These are phyloP conservation scores for Scenedesmus sp. DNA, from an alignment of 163 green algal genomes.

Conservation along the genomic window DNA sequence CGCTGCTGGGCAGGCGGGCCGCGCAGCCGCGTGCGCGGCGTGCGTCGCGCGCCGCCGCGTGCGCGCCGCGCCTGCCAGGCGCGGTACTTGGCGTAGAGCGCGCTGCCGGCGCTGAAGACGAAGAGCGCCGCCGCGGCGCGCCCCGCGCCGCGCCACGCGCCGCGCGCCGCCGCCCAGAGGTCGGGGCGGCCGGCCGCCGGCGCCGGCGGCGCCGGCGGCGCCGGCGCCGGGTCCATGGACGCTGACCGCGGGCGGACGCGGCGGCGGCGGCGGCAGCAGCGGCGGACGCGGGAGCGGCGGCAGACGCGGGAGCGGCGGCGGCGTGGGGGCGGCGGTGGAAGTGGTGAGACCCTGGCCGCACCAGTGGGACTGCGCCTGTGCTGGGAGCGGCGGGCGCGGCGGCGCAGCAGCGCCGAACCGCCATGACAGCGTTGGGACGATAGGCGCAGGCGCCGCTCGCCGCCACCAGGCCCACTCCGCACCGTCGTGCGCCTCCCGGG, in stretches of 20 bases:
- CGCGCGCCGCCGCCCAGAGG: background rate
- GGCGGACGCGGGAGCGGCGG: background rate
- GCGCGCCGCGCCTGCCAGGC: slow-evolving; percentile 2
- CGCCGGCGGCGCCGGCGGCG: background rate
- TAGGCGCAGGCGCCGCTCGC: too few species aligned
- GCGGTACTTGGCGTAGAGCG: slow-evolving; percentile 8
- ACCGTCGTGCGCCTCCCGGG: too few species aligned
- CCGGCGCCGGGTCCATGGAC: background rate
- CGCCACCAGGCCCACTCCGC: too few species aligned
- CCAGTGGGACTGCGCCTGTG: too few species aligned
- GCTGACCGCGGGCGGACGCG: too few species aligned
- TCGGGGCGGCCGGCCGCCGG: background rate
- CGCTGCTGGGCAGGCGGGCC: too few species aligned
- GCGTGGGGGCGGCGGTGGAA: too few species aligned
- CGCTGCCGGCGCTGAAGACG: slow-evolving; percentile 22
- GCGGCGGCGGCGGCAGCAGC: background rate
- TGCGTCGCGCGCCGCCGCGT: too few species aligned
- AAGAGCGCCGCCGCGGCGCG: slow-evolving; percentile 10
- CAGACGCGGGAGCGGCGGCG: background rate
- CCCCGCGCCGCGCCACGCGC: background rate
- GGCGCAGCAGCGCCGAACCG: background rate
- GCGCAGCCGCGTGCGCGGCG: too few species aligned
- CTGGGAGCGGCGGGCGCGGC: too few species aligned
- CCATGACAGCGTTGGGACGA: background rate
- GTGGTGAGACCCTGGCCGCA: too few species aligned